Base-by-base conservation (phyloP, 1,284 basidiomycete species). In the Cutaneotrichosporon sp. region DNA sequence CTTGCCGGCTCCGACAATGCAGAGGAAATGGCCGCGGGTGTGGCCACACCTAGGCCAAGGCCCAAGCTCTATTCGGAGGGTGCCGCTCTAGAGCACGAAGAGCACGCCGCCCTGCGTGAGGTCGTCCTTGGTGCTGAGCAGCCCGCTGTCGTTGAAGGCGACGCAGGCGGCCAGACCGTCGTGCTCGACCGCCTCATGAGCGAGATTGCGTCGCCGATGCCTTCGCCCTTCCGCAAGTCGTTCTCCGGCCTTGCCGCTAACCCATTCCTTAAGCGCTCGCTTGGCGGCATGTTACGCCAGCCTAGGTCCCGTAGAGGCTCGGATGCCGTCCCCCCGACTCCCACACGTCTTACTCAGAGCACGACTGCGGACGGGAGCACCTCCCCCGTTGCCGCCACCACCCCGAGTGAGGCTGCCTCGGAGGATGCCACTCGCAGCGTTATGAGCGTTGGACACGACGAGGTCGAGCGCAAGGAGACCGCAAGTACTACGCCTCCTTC, bases 241-340 rank as follows among this genome's bases (percentile, higher is more conserved):
- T 53, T 53, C 30, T n/a, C 51, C 16, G 51, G 51, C 31, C 51
- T 53, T 14, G 51, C 51, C 31, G 30, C 34, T 18, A 65, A 62
- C 38, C 36, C 58, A 2, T 67, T 65, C 61, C 50, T 67, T 14
- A 62, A 67, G 46, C 66, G 66, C 36, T 61, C 61, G 8, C 59
- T 65, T 0, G 63, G 66, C n/a, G 61, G 51, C 16, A 53, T 53
- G 51, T 9, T 53, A 10, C 51, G 51, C 30, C 51, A 31, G 30
- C 14, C 31, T 32, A 53, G 51, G 18, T n/a, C 51, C 2, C 30
- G 51, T 8, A 53, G 31, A 34, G 30, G 16, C 31, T 34, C 51
- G 6, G 51, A 53, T 14, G 51, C 31, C 7, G 51, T 53, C 10
- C 51, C 51, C 8, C 31, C 31, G 5, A 53, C 51, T 2, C 51